Evolutionary conservation across 139 green algal genomes (phyloP), one percentile per base, ranked within the genome.

Genomic region (Desmodesmus armatus): DNA sequence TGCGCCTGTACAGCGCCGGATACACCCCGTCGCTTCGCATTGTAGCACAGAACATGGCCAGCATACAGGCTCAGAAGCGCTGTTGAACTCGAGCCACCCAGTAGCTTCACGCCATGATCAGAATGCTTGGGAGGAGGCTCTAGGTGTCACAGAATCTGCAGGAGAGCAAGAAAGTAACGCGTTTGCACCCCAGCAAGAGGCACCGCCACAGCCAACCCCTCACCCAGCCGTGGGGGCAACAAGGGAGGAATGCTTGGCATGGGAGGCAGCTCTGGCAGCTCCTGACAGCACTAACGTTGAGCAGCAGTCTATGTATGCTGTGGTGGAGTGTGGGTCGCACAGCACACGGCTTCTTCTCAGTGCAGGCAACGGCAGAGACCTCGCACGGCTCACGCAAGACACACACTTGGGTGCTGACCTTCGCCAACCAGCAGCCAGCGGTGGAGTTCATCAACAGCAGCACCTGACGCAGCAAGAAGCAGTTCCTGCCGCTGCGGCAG

Each of bases 241-340:
- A n/a, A n/a, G n/a, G n/a, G n/a, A n/a, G n/a, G 73, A 80, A 41
- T n/a, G 44, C 15, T 25, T 17, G n/a, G 73, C 66, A 27, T 80
- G 73, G 73, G 73, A 80, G 31, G 73, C 49, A 37, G 73, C 67
- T 2, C 49, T 80, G 49, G 21, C 31, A 25, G 33, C 73, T n/a
- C 33, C 35, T 17, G 67, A 75, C 5, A n/a, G 9, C 35, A 55
- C 7, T 13, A 7, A 55, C 47, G 47, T 13, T 21, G 47, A 21
- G 35, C 76, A 72, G 53, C 53, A 43, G 35, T 35, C 15, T 4
- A 25, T 72, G 55, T 72, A 72, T 41, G 76, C 53, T 5, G 76
- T 82, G 6, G 40, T 82, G 23, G 76, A 82, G 37, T 66, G 63
- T 44, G 76, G 76, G 5, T 82, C 76, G 2, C 76, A 82, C 25